Conservation (phyloP, 2,329 filamentous ascomycete species). For the Alternaria sp. region DNA sequence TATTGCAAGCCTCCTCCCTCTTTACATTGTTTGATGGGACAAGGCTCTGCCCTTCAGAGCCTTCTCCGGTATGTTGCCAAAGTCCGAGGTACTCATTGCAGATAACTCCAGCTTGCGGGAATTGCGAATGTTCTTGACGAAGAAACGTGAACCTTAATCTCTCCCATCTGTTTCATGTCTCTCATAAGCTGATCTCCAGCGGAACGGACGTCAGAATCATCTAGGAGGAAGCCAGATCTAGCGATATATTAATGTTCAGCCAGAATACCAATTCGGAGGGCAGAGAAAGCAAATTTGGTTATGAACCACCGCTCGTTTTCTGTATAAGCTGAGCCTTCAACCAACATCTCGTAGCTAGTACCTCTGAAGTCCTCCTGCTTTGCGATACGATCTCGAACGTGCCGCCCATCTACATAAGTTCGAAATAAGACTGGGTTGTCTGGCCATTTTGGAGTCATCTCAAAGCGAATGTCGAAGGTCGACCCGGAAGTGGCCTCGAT, state of each 20-base stretch:
- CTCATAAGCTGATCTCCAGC: background rate
- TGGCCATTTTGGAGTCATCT: conserved; percentile 6
- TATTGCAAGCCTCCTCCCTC: background rate
- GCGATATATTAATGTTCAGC: too few relatives aligned
- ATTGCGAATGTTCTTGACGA: background rate
- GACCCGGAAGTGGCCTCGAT: conserved; percentile 39
- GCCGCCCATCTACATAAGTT: background rate
- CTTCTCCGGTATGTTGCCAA: conserved; percentile 29
- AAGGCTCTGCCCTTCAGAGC: conserved; percentile 30
- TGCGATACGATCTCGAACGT: background rate
- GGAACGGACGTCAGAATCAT: background rate
- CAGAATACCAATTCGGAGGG: too few relatives aligned
- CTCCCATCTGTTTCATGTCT: background rate
- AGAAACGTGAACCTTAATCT: background rate
- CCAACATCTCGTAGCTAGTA: background rate
- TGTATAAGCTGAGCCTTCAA: background rate
- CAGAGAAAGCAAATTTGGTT: too few relatives aligned
- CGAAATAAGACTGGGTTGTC: background rate
- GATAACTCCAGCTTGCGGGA: background rate
- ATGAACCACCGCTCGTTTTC: too few relatives aligned
- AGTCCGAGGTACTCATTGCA: background rate
- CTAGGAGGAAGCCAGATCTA: background rate
- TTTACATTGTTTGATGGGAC: conserved; percentile 24
- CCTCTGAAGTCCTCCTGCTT: background rate
- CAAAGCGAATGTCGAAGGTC: background rate